These are phyloP conservation scores for Nyssa sinensis DNA, from an alignment of 148 eudicot species.

Conservation along the genomic window DNA sequence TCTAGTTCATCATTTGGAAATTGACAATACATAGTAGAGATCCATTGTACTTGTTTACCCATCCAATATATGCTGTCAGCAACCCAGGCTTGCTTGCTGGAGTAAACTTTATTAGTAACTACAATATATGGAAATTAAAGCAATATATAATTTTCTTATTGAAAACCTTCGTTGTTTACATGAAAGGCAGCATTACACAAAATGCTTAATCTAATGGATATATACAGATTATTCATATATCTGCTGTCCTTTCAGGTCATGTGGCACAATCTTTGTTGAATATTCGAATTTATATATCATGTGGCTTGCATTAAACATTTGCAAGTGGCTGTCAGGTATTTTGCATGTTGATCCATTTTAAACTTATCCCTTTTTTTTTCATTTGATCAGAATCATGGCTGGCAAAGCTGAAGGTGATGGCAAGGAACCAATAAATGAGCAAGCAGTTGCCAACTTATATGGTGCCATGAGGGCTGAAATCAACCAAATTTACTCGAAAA, in stretches of 20 bases:
- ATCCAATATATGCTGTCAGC: too few relatives aligned
- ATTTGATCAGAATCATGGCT: conserved; percentile 43
- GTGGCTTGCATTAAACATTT: neutral
- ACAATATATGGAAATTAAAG: too few relatives aligned
- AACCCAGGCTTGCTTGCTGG: too few relatives aligned
- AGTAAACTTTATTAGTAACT: too few relatives aligned
- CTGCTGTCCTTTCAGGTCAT: neutral
- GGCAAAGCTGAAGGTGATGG: conserved; percentile 38
- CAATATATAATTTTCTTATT: neutral
- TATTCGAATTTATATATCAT: neutral
- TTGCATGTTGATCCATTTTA: neutral
- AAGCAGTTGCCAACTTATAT: conserved; percentile 77
- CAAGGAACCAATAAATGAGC: conserved; percentile 73
- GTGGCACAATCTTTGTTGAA: neutral
- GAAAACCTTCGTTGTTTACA: neutral
- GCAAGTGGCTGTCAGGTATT: neutral
- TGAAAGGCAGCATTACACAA: neutral
- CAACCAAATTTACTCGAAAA: conserved; percentile 80
- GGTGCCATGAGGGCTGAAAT: conserved; percentile 75
- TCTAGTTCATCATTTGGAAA: neutral
- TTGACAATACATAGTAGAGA: too few relatives aligned
- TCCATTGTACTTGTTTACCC: too few relatives aligned
- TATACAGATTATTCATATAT: neutral
- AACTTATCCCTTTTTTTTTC: neutral
- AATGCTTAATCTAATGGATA: too few relatives aligned